A percentile compares a stretch with the other conserved stretches of the same genome.
These are phyloP conservation scores for Nitzschia sp. DNA, from an alignment of 108 stramenopile genomes.

Conservation along the genomic window DNA sequence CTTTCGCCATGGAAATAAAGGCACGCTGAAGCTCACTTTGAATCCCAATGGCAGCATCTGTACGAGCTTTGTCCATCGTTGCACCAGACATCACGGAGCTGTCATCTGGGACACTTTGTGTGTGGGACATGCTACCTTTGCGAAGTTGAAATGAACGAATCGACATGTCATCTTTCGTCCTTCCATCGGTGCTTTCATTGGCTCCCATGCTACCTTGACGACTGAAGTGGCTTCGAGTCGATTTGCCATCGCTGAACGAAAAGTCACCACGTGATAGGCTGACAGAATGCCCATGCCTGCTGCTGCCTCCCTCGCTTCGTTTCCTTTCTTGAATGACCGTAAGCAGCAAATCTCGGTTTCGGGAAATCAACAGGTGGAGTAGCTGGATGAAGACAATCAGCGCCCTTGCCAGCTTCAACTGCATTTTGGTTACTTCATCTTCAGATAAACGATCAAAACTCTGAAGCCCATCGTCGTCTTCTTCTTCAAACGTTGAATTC, in stretches of 20 bases:
- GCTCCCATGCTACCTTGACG: constrained; percentile 9
- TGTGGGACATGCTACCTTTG: not conserved
- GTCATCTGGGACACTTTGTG: not conserved
- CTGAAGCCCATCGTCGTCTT: constrained; percentile 47
- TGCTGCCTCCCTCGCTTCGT: constrained; percentile 26
- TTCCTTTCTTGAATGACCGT: constrained; percentile 67
- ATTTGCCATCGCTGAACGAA: constrained; percentile 18
- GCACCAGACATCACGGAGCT: not conserved
- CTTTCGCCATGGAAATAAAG: constrained; percentile 63
- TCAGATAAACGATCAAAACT: constrained; percentile 59
- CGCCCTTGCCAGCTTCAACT: constrained; percentile 67
- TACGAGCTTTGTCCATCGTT: constrained; percentile 41
- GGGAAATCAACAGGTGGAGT: constrained; percentile 74
- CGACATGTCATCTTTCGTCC: constrained; percentile 19
- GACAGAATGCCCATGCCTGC: constrained; percentile 4
- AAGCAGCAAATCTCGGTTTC: constrained; percentile 78
- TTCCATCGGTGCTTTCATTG: constrained; percentile 8
- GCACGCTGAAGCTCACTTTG: constrained; percentile 86
- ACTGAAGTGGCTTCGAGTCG: not conserved
- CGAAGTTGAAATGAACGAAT: constrained; percentile 13
- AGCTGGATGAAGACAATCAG: constrained; percentile 85
- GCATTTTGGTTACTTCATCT: constrained; percentile 66
- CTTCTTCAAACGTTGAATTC: constrained; percentile 38
- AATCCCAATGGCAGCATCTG: constrained; percentile 79
- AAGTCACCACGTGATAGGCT: constrained; percentile 9